Conservation (phyloP, 306 rosid genomes). For the Rosa chinensis region DNA sequence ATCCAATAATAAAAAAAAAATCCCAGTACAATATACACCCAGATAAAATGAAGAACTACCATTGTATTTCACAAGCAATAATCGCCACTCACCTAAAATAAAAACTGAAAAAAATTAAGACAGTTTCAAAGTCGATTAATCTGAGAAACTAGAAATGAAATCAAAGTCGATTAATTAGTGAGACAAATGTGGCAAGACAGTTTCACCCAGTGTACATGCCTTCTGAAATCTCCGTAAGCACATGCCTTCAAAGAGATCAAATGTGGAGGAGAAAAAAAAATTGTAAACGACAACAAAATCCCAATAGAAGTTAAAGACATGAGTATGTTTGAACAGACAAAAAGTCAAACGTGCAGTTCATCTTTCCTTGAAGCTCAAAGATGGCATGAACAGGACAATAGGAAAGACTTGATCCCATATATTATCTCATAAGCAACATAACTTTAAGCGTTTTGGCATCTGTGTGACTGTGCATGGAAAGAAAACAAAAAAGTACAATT, state of each 20-base stretch:
- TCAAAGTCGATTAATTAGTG: too few relatives aligned
- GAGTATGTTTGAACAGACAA: background rate
- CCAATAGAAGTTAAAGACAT: background rate
- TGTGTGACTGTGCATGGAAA: background rate
- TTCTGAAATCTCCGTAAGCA: constrained; percentile 79
- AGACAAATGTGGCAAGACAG: constrained; percentile 58
- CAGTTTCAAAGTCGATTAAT: too few relatives aligned
- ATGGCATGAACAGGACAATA: background rate
- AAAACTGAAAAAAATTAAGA: too few relatives aligned
- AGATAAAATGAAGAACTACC: too few relatives aligned
- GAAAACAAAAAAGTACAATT: background rate
- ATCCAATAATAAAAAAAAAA: too few relatives aligned
- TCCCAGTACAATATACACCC: too few relatives aligned
- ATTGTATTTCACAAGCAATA: too few relatives aligned
- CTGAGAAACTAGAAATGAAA: too few relatives aligned
- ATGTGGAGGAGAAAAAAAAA: constrained; percentile 29
- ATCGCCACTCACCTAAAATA: too few relatives aligned
- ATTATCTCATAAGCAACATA: background rate
- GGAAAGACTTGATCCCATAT: background rate
- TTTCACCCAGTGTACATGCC: constrained; percentile 68
- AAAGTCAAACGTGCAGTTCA: background rate
- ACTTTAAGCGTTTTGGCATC: background rate
- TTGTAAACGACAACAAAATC: constrained; percentile 7
- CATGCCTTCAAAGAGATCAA: constrained; percentile 66
- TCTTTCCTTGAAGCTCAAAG: constrained; percentile 9